Evolutionary conservation across 1,284 basidiomycete species (phyloP).

Genomic region (Ceratobasidium sp.): DNA sequence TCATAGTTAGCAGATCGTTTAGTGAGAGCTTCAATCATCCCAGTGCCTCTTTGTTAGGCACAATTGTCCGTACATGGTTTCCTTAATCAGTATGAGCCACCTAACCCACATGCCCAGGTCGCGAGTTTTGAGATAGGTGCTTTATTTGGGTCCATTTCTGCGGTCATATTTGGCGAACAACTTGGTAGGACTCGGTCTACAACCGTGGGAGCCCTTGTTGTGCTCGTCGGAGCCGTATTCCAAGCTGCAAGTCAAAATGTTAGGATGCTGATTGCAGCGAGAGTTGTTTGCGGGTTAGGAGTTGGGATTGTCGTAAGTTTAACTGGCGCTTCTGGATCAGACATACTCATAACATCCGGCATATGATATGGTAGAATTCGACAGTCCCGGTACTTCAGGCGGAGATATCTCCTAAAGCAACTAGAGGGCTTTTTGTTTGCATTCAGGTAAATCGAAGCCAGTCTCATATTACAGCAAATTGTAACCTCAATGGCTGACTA

Average conservation of each 20-base stretch:
- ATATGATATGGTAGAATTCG: conserved; percentile 14
- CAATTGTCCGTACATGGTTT: background rate
- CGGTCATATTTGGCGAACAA: background rate
- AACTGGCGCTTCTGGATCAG: too few relatives aligned
- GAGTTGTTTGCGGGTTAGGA: background rate
- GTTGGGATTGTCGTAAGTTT: background rate
- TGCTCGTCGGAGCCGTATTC: conserved; percentile 16
- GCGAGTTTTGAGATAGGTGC: conserved; percentile 28
- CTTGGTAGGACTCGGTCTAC: conserved; percentile 3
- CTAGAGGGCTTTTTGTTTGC: conserved; percentile 19
- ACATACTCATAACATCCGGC: too few relatives aligned
- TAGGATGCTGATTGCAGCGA: background rate
- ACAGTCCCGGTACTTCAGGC: conserved; percentile 21
- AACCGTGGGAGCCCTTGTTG: background rate
- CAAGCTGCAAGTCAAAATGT: conserved; percentile 13
- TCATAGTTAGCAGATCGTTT: conserved; percentile 22
- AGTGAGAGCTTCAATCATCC: conserved; percentile 28
- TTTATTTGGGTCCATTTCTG: background rate
- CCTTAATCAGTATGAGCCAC: background rate
- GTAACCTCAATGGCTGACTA: background rate
- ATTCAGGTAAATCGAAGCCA: background rate
- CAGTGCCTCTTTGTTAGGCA: background rate
- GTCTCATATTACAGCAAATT: background rate
- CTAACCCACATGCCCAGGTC: background rate
- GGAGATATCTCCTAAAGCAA: conserved; percentile 24